phyloP scores from a whole-genome alignment of 2,329 filamentous ascomycete species.

The Colletotrichum sp. region DNA sequence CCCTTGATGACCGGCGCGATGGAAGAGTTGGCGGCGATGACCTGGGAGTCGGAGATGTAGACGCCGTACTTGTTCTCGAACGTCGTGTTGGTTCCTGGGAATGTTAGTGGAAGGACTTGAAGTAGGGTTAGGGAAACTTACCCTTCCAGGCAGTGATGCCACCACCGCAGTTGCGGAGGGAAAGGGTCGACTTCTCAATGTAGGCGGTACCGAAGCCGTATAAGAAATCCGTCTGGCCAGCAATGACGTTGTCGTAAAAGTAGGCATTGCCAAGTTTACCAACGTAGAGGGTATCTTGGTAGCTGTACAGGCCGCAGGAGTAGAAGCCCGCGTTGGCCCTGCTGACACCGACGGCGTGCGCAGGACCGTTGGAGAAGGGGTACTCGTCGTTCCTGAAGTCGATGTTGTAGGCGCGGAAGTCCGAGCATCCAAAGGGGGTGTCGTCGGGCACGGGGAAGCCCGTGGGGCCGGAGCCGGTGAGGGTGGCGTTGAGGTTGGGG shows the following conservation, averaged over 20 bases:
- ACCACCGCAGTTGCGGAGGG: conserved; percentile 66
- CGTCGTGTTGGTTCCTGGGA: conserved; percentile 59
- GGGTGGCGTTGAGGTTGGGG: conserved; percentile 65
- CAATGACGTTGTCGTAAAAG: conserved; percentile 65
- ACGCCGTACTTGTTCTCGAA: conserved; percentile 71
- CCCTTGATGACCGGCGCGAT: conserved; percentile 40
- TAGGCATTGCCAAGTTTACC: conserved; percentile 59
- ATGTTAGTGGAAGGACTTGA: neutral
- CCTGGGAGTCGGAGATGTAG: conserved; percentile 62
- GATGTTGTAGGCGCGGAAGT: conserved; percentile 72
- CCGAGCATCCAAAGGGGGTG: conserved; percentile 66
- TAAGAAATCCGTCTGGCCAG: conserved; percentile 71
- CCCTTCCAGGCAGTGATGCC: conserved; percentile 75
- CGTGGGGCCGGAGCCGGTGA: conserved; percentile 66
- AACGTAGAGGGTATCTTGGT: conserved; percentile 65
- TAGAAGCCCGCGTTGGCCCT: conserved; percentile 73
- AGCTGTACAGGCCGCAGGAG: conserved; percentile 68
- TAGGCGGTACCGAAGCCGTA: conserved; percentile 72
- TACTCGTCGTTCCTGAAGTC: conserved; percentile 67
- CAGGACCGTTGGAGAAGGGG: conserved; percentile 56
- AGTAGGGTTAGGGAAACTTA: neutral
- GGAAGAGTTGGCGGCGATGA: conserved; percentile 59
- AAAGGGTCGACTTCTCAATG: conserved; percentile 58
- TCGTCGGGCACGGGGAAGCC: conserved; percentile 64
- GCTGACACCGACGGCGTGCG: conserved; percentile 64